Percentiles rank a stretch among this genome's conserved stretches.
These are phyloP conservation scores for Sphagnum magellanicum DNA, from an alignment of 228 moss, liverwort and hornwort genomes.

Conservation along the genomic window DNA sequence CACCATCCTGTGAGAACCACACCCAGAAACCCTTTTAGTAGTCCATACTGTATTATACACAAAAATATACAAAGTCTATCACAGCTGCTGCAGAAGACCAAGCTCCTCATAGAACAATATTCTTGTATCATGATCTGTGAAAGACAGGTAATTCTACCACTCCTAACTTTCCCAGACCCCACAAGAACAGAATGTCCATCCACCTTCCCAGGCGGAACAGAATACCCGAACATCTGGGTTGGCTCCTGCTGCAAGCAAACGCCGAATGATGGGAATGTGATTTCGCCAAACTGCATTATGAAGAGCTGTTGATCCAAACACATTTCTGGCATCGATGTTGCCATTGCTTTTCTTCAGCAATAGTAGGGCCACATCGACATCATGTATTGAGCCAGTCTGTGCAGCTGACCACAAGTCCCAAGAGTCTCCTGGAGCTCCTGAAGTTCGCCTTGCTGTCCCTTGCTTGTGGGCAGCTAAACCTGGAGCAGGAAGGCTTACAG, in stretches of 20 bases:
- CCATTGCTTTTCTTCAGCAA: constrained; percentile 66
- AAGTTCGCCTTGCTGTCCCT: constrained; percentile 29
- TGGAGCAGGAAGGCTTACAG: constrained; percentile 12
- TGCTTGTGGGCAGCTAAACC: constrained; percentile 30
- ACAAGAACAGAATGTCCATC: no score
- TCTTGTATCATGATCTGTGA: no score
- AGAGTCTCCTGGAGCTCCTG: constrained; percentile 13
- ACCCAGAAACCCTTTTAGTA: background rate
- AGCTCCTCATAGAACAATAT: no score
- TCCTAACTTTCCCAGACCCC: no score
- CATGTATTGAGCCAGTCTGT: constrained; percentile 66
- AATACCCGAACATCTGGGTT: constrained; percentile 79
- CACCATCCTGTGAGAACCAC: constrained; percentile 64
- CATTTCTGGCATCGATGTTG: constrained; percentile 66
- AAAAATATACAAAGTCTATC: background rate
- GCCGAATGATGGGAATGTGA: constrained; percentile 78
- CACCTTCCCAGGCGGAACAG: no score
- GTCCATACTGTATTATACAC: background rate
- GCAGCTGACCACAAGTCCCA: constrained; percentile 76
- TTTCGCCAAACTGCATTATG: constrained; percentile 96
- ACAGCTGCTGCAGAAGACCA: background rate
- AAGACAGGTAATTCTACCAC: no score
- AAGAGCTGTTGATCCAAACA: constrained; percentile 72
- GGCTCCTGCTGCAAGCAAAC: constrained; percentile 82
- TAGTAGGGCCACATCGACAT: constrained; percentile 60